These are phyloP conservation scores for Davidsoniella virescens DNA, from an alignment of 2,329 filamentous ascomycete species.

Conservation along the genomic window DNA sequence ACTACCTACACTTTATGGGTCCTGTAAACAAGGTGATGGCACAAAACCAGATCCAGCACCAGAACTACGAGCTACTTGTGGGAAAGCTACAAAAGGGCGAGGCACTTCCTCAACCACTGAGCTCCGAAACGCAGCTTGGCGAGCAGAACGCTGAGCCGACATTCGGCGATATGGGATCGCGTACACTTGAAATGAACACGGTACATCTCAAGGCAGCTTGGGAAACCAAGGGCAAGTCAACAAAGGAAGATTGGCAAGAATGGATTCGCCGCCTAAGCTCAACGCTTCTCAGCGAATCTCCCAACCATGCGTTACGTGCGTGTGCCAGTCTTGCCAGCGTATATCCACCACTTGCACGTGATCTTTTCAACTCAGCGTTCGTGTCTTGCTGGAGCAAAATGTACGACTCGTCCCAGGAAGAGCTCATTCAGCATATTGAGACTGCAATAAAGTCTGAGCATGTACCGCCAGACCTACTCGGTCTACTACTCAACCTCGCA, in stretches of 20 bases:
- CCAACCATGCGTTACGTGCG: conserved; percentile 83
- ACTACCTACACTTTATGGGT: conserved; percentile 86
- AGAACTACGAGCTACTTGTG: conserved; percentile 83
- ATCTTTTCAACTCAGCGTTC: conserved; percentile 96
- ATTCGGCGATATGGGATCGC: conserved; percentile 70
- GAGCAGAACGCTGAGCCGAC: conserved; percentile 65
- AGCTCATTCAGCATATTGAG: conserved; percentile 89
- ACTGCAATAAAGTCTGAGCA: conserved; percentile 88
- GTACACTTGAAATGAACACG: conserved; percentile 93
- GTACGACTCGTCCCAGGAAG: conserved; percentile 92
- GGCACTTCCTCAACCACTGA: conserved; percentile 84
- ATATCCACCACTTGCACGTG: conserved; percentile 78
- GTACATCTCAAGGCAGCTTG: conserved; percentile 94
- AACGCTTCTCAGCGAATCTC: conserved; percentile 84
- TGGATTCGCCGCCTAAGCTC: conserved; percentile 97
- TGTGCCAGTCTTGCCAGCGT: conserved; percentile 83
- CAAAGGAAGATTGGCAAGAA: conserved; percentile 97
- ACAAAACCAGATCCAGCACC: conserved; percentile 66
- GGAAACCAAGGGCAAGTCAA: conserved; percentile 94
- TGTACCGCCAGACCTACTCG: conserved; percentile 87
- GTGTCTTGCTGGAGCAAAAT: conserved; percentile 98
- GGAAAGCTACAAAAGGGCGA: conserved; percentile 91
- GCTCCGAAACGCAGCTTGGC: conserved; percentile 54
- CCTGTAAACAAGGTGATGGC: conserved; percentile 80
- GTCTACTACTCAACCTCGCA: conserved; percentile 84